These are phyloP conservation scores for Malania oleifera DNA, from an alignment of 164 flowering plant species.

Conservation along the genomic window DNA sequence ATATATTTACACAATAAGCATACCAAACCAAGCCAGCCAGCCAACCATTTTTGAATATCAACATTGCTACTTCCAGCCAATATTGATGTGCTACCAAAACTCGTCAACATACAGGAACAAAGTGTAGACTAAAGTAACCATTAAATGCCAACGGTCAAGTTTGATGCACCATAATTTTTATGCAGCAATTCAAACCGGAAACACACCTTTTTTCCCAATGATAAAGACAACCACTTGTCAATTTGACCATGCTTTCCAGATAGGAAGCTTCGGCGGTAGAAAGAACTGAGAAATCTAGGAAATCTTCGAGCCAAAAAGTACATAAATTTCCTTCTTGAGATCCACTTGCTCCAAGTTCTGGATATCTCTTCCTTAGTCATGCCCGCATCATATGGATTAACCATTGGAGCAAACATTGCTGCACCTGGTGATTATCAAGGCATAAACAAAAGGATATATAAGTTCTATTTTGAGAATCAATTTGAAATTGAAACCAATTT, in stretches of 20 bases:
- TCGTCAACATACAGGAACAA: too few species aligned
- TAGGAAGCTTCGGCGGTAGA: conserved; percentile 7
- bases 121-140: too few species aligned
- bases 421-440: conserved; percentile 6
- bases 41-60: too few species aligned
- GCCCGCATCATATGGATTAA: conserved; percentile 7
- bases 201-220: conserved; percentile 5
- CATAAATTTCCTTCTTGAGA: neutral
- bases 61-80: too few species aligned
- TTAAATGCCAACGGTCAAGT: too few species aligned
- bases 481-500: too few species aligned
- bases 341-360: neutral
- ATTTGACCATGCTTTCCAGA: conserved; percentile 2
- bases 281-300: conserved; percentile 3
- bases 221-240: neutral
- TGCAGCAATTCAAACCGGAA: too few species aligned
- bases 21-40: too few species aligned
- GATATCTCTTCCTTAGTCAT: conserved; percentile 2
- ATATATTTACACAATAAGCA: too few species aligned
- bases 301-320: conserved; percentile 1
- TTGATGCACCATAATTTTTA: too few species aligned
- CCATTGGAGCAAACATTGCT: conserved; percentile 4
- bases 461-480: too few species aligned
- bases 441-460: neutral
- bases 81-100: too few species aligned